Conservation (phyloP, 1,284 basidiomycete genomes). For the Pseudozyma hubeiensis region DNA sequence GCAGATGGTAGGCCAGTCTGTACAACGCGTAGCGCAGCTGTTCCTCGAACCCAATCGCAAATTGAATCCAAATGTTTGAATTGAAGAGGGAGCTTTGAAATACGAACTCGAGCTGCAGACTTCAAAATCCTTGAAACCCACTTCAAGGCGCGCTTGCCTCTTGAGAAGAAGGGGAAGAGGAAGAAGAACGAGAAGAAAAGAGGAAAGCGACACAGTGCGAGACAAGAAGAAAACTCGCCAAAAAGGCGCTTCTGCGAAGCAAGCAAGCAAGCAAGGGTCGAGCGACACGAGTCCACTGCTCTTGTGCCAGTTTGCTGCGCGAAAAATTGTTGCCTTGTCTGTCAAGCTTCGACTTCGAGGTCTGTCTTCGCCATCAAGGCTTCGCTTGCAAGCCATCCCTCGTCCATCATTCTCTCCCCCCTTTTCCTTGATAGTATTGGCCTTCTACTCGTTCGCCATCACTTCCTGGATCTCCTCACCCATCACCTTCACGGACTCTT, state of each 20-base stretch:
- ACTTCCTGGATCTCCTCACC: conserved; percentile 33
- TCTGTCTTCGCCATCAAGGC: conserved; percentile 23
- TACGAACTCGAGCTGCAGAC: background rate
- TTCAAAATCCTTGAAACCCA: conserved; percentile 8
- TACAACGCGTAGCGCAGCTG: no score
- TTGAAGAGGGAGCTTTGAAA: background rate
- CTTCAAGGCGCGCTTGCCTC: conserved; percentile 9
- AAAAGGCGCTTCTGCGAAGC: background rate
- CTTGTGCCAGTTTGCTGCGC: conserved; percentile 18
- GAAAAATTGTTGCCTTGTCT: conserved; percentile 33
- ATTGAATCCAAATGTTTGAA: no score
- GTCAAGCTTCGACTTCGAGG: background rate
- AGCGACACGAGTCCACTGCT: background rate
- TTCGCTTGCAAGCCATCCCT: conserved; percentile 1
- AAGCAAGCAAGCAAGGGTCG: conserved; percentile 1
- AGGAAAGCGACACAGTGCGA: background rate
- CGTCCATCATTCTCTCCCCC: conserved; percentile 17
- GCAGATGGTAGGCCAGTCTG: no score
- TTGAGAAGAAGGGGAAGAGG: conserved; percentile 1
- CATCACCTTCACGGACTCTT: conserved; percentile 11
- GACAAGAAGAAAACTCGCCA: conserved; percentile 3
- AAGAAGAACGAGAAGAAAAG: conserved; percentile 5
- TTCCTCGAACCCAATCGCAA: no score
- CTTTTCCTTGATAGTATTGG: conserved; percentile 40
- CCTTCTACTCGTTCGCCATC: conserved; percentile 24